Base-by-base conservation (phyloP, 2,329 filamentous ascomycete species). In the Cladobotryum protrusum region DNA sequence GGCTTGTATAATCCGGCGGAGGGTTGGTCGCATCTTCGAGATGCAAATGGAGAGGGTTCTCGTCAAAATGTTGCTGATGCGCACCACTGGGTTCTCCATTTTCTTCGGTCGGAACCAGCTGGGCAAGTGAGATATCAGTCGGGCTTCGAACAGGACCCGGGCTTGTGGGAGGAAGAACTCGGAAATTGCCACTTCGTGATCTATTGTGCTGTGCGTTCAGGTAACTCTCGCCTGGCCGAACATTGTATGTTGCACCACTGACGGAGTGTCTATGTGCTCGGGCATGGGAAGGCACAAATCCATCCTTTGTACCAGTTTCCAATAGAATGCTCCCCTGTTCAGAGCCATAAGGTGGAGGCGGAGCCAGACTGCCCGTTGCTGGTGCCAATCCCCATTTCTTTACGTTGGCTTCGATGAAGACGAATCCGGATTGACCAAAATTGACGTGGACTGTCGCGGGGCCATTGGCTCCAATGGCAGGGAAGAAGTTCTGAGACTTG, bases 321-420 rank as follows among this genome's bases (percentile, higher is more conserved):
- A 99, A 79, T 24, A 99, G 75, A 59, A 99, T 96, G 64, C 91
- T 96, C 60, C 93, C 93, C 69, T 96, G 90, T 71, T 97, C 93
- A 55, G 89, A 96, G 43, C 93, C 93, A 64, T 99, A 99, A 1
- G 93, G 93, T 45, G 93, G 93, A 40, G 93, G 93, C 14, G 93
- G 93, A 24, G 93, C 93, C 52, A 99, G 77, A 62, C 89, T 96
- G 52, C 93, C 93, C 1, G 89, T 96, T 79, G 95, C 95, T 5
- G 93, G 93, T 43, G 93, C 93, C 49, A 99, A 75, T 2, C 93
- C 93, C 93, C 93, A 99, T 76, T 97, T 99, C 82, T 99, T 99
- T 53, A 99, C 93, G 62, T 99, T 99, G 54, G 92, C 93, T 70
- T 99, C 93, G 60, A 99, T 97, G 64, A 97, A 99, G 44, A 99